These are phyloP conservation scores for Flaveria sonorensis DNA, from an alignment of 129 eudicot species.

Conservation along the genomic window DNA sequence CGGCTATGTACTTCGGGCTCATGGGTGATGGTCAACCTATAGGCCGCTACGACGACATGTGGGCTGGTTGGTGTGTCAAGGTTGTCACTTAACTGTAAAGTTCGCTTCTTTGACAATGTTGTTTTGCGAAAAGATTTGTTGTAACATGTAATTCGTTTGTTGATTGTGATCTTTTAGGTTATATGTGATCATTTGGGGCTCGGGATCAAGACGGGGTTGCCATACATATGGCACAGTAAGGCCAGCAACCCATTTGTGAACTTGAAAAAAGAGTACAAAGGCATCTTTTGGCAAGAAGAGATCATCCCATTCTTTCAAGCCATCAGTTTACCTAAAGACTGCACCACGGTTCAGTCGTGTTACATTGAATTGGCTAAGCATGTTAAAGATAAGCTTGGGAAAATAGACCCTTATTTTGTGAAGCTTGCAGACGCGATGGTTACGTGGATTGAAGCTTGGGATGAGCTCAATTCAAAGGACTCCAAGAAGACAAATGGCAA, in stretches of 20 bases:
- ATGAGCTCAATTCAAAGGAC: slow-evolving; percentile 49
- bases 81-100: too few species aligned
- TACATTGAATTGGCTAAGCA: slow-evolving; percentile 50
- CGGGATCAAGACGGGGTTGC: slow-evolving; percentile 59
- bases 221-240: slow-evolving; percentile 68
- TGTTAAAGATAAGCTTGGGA: slow-evolving; percentile 50
- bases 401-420: slow-evolving; percentile 55
- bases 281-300: slow-evolving; percentile 70
- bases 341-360: slow-evolving; percentile 59
- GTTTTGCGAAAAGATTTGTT: too few species aligned
- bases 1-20: slow-evolving; percentile 48
- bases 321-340: slow-evolving; percentile 41
- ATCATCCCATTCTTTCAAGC: slow-evolving; percentile 65
- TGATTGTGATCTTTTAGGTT: slow-evolving; percentile 32
- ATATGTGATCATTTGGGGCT: slow-evolving; percentile 64
- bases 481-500: too few species aligned
- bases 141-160: too few species aligned
- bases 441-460: slow-evolving; percentile 73
- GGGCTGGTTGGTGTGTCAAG: too few species aligned
- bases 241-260: slow-evolving; percentile 52
- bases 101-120: too few species aligned
- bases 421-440: slow-evolving; percentile 69
- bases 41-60: too few species aligned
- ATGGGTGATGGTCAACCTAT: too few species aligned
- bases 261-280: slow-evolving; percentile 48